Conservation (phyloP, 192 early-diverging fungal species). For the Coemansia sp. region DNA sequence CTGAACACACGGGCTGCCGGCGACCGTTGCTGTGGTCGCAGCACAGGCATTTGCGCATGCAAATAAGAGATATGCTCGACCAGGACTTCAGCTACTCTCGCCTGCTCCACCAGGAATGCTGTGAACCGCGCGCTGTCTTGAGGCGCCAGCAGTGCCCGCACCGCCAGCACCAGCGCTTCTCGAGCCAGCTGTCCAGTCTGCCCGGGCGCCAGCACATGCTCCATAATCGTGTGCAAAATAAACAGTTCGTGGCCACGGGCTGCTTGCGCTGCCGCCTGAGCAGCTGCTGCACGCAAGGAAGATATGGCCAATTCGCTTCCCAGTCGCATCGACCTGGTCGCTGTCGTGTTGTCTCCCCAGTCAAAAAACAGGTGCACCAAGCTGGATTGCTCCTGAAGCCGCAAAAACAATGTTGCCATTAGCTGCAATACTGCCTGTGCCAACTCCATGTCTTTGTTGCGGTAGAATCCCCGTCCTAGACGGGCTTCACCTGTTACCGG, state of each 20-base stretch:
- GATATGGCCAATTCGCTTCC: constrained; percentile 23
- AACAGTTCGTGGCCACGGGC: constrained; percentile 43
- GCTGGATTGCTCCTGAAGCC: constrained; percentile 34
- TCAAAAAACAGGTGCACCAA: constrained; percentile 51
- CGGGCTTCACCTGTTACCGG: constrained; percentile 11
- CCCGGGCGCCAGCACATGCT: constrained; percentile 48
- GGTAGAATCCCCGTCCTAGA: constrained; percentile 30
- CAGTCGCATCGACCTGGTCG: not conserved
- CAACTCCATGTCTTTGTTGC: constrained; percentile 26
- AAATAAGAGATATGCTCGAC: constrained; percentile 47
- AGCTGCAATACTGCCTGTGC: constrained; percentile 38
- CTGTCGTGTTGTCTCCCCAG: constrained; percentile 14
- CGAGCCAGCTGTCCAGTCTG: constrained; percentile 37
- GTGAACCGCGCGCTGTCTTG: constrained; percentile 21
- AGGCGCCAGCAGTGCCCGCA: constrained; percentile 42
- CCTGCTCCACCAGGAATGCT: constrained; percentile 37
- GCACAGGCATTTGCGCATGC: constrained; percentile 41
- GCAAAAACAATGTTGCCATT: constrained; percentile 35
- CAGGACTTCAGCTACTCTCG: constrained; percentile 32
- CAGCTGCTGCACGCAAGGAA: constrained; percentile 17
- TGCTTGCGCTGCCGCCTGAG: constrained; percentile 17
- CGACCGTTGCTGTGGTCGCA: constrained; percentile 36
- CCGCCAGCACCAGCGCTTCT: constrained; percentile 44
- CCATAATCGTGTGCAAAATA: constrained; percentile 37
- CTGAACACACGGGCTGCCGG: constrained; percentile 19